phyloP scores from a whole-genome alignment of 2,329 filamentous ascomycete genomes.

The Teratosphaeriaceae sp. region DNA sequence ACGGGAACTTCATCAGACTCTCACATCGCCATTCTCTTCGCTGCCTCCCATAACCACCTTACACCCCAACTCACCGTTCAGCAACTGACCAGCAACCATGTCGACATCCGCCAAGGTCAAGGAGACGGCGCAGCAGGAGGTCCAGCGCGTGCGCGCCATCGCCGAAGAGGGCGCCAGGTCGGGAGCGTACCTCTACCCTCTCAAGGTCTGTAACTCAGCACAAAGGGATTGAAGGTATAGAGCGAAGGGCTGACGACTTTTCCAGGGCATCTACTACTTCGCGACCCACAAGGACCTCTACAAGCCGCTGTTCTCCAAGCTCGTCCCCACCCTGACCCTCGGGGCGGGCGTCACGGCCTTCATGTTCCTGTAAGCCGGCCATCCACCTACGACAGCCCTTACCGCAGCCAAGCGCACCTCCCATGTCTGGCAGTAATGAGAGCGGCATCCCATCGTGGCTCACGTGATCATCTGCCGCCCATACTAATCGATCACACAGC shows the following conservation, averaged over 20 bases:
- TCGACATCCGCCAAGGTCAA: conserved; percentile 40
- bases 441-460: neutral
- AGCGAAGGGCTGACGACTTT: conserved; percentile 1
- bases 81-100: too few species aligned
- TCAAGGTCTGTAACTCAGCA: conserved; percentile 48
- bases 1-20: too few species aligned
- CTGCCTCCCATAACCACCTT: too few species aligned
- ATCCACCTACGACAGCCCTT: too few species aligned
- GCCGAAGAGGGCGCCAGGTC: conserved; percentile 66
- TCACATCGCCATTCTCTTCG: too few species aligned
- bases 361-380: conserved; percentile 60
- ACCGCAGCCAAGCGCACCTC: too few species aligned
- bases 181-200: conserved; percentile 76
- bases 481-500: conserved; percentile 2
- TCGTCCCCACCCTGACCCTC: conserved; percentile 59
- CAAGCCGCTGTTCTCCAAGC: conserved; percentile 51
- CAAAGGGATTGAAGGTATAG: neutral
- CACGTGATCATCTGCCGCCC: neutral
- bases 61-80: too few species aligned
- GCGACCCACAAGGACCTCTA: conserved; percentile 51
- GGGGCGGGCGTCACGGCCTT: conserved; percentile 63
- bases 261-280: conserved; percentile 56
- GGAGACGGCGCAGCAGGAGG: conserved; percentile 60
- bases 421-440: too few species aligned
- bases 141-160: conserved; percentile 56